Evolutionary conservation across 768 basidiomycete species (phyloP).

Genomic region (Erythrobasidium yunnanense): DNA sequence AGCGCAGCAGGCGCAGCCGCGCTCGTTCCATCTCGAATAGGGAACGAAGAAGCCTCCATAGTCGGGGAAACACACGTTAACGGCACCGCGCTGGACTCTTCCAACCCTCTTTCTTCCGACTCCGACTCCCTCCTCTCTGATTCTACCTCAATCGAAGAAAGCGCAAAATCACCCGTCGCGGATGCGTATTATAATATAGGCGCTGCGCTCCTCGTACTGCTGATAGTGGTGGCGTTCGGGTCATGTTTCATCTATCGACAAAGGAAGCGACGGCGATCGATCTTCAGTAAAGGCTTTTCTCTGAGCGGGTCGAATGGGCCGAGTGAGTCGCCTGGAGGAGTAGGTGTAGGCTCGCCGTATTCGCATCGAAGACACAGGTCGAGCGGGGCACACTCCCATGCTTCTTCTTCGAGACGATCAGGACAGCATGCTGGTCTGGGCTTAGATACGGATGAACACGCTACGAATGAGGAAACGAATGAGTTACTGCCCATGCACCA

Average conservation of each 20-base stretch:
- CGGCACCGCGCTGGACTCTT: conserved; percentile 33
- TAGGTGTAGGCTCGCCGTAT: too few relatives aligned
- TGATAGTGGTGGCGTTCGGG: conserved; percentile 58
- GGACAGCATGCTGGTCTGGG: conserved; percentile 37
- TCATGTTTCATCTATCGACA: conserved; percentile 71
- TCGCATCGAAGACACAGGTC: not conserved
- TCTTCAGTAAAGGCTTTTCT: not conserved
- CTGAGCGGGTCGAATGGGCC: not conserved
- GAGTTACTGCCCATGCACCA: conserved; percentile 27
- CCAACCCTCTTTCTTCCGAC: too few relatives aligned
- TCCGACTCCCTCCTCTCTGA: too few relatives aligned
- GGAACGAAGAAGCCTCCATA: conserved; percentile 51
- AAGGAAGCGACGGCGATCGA: conserved; percentile 40
- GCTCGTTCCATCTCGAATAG: conserved; percentile 67
- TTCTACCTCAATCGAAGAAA: not conserved
- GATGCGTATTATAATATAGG: conserved; percentile 90
- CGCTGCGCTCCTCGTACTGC: conserved; percentile 69
- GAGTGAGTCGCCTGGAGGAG: too few relatives aligned
- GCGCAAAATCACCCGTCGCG: not conserved
- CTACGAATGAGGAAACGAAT: conserved; percentile 37
- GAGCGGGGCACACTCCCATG: too few relatives aligned
- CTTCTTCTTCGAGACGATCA: conserved; percentile 38
- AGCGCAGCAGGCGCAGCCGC: conserved; percentile 70
- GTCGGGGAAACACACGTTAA: conserved; percentile 35
- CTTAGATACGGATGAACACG: conserved; percentile 47